Evolutionary conservation across 1,284 basidiomycete species (phyloP), one percentile per base, ranked within the genome.

Genomic region (Amylostereum areolatum): DNA sequence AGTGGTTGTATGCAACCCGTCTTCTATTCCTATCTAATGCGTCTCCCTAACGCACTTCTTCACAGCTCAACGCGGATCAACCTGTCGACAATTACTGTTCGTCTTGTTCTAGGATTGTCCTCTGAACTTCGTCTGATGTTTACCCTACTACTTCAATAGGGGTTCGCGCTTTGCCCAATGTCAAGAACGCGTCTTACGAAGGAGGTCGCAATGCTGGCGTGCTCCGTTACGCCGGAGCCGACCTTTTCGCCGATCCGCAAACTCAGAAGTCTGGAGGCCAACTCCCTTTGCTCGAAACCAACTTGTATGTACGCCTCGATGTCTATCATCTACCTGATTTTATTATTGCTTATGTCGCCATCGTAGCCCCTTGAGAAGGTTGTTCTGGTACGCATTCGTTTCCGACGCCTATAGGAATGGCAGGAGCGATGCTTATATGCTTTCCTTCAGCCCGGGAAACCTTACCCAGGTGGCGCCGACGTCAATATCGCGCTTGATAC

Each of bases 231-330:
- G 27, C 7, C 28, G 41, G 41, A 5, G 25, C 25, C 27, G 25
- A 25, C 25, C 11, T 25, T 0, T 50, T 51, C 1, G 47, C 46
- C 4, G 75, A 82, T 29, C 82, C 80, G 0, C 69, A 62, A 3
- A 45, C 47, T 25, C 24, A 12, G 12, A 47, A 39, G 11, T 24
- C 18, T 18, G 18, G 18, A 18, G 18, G 18, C 18, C 18, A 18
- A 18, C 18, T 18, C n/a, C 46, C 52, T 3, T 52, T 67, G 10
- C 49, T 56, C 41, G 66, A 66, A 52, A 51, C 57, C 0, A 57
- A 62, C 44, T 48, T 64, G 32, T 51, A 54, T 27, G 11, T 10
- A 7, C 41, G 18, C 18, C 18, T 18, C 18, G 18, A 18, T 18
- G 18, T 18, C 18, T 18, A 18, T 18, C 18, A 18, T 18, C 18